These are phyloP conservation scores for Colletotrichum sp. DNA, from an alignment of 2,329 filamentous ascomycete genomes.

Conservation along the genomic window DNA sequence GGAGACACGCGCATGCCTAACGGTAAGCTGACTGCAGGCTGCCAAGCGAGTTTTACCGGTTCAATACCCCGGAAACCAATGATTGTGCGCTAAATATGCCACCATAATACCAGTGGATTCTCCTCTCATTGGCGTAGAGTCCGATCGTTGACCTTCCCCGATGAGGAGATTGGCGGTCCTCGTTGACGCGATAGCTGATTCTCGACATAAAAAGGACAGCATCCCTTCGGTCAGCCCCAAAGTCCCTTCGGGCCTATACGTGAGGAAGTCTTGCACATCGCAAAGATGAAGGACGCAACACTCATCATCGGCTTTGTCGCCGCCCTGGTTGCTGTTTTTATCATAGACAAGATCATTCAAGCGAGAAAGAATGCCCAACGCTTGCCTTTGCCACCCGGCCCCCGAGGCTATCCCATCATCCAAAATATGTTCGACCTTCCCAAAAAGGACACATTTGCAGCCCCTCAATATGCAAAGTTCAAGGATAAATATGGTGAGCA, in stretches of 20 bases:
- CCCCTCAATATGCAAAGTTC: slow-evolving; percentile 35
- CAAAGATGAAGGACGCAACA: background rate
- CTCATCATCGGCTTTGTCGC: background rate
- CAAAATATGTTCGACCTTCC: slow-evolving; percentile 53
- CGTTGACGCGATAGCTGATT: background rate
- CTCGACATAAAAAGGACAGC: background rate
- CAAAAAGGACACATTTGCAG: slow-evolving; percentile 29
- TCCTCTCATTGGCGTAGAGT: background rate
- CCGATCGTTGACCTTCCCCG: background rate
- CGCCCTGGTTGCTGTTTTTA: background rate
- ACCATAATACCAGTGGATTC: background rate
- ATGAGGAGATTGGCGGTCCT: background rate
- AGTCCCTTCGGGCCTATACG: background rate
- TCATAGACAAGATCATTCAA: background rate
- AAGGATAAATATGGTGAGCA: slow-evolving; percentile 32
- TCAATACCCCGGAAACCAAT: background rate
- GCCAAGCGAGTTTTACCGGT: background rate
- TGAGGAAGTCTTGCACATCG: background rate
- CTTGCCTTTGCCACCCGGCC: slow-evolving; percentile 26
- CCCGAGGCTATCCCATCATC: slow-evolving; percentile 40
- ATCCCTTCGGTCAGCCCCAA: background rate
- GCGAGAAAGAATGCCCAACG: background rate
- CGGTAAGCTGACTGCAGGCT: background rate
- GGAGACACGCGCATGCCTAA: background rate
- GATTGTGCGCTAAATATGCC: background rate